These are phyloP conservation scores for Globisporangium parvum DNA, from an alignment of 352 stramenopile species.

Conservation along the genomic window DNA sequence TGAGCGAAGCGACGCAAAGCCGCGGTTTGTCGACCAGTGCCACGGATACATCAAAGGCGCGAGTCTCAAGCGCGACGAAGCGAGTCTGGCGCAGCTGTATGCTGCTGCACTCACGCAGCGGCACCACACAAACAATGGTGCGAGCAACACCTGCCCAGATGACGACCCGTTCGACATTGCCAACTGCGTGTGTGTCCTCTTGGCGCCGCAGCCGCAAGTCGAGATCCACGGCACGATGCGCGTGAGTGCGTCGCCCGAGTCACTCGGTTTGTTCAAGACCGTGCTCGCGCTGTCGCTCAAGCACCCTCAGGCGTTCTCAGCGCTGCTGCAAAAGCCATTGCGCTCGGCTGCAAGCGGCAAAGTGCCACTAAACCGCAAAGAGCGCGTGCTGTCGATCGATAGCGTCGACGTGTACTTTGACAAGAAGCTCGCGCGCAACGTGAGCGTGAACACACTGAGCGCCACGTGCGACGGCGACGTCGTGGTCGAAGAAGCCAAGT, in stretches of 20 bases:
- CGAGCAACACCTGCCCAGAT: background rate
- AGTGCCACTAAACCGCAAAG: slow-evolving; percentile 33
- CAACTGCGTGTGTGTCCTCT: slow-evolving; percentile 39
- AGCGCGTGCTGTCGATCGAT: slow-evolving; percentile 34
- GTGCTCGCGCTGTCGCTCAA: slow-evolving; percentile 17
- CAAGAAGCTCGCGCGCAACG: slow-evolving; percentile 12
- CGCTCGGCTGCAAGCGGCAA: slow-evolving; percentile 25
- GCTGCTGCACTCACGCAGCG: slow-evolving; percentile 9
- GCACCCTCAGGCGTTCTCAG: slow-evolving; percentile 9
- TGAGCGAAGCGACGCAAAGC: slow-evolving; percentile 24
- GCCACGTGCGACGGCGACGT: slow-evolving; percentile 14
- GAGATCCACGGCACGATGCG: slow-evolving; percentile 32
- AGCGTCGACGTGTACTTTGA: slow-evolving; percentile 21
- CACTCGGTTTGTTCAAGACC: slow-evolving; percentile 26
- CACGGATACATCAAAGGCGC: slow-evolving; percentile 42
- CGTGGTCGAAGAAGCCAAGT: slow-evolving; percentile 3
- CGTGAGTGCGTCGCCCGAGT: slow-evolving; percentile 19
- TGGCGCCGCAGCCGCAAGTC: slow-evolving; percentile 35
- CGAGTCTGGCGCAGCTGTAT: slow-evolving; percentile 29
- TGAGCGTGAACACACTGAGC: slow-evolving; percentile 15
- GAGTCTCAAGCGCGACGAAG: slow-evolving; percentile 26
- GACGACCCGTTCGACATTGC: slow-evolving; percentile 21
- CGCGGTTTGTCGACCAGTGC: slow-evolving; percentile 53
- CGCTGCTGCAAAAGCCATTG: slow-evolving; percentile 33
- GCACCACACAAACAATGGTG: background rate